A percentile compares a stretch with the other conserved stretches of the same genome.
phyloP scores from a whole-genome alignment of 352 stramenopile species.

The Pythium rishiriense region DNA sequence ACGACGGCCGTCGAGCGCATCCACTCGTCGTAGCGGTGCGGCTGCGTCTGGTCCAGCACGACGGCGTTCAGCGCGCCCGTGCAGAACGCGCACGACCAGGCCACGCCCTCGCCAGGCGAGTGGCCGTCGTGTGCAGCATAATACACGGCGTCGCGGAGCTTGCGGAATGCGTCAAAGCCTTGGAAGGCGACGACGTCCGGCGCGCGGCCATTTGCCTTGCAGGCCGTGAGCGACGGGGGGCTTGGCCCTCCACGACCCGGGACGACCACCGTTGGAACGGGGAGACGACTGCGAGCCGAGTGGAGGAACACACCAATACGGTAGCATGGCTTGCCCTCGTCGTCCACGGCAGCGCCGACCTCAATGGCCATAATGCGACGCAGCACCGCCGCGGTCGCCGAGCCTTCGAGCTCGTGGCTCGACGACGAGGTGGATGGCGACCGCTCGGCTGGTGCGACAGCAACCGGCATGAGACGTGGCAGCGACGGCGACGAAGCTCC shows the following conservation, averaged over 20 bases:
- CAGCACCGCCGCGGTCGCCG: background rate
- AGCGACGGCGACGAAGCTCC: background rate
- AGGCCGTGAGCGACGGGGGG: background rate
- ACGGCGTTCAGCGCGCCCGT: conserved; percentile 15
- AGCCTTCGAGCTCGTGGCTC: background rate
- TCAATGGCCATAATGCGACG: background rate
- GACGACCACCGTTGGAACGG: background rate
- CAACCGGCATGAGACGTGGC: conserved; percentile 7
- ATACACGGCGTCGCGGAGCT: conserved; percentile 19
- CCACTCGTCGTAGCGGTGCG: conserved; percentile 21
- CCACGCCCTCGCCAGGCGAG: background rate
- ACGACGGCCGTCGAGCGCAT: background rate
- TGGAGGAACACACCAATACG: conserved; percentile 10
- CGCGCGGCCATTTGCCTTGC: background rate
- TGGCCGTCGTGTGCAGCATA: conserved; percentile 6
- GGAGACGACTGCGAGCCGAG: conserved; percentile 6
- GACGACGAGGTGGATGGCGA: background rate
- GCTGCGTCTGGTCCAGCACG: conserved; percentile 10
- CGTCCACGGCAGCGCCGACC: background rate
- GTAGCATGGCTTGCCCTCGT: background rate
- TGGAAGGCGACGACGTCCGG: background rate
- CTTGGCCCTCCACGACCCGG: too few relatives aligned
- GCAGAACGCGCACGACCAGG: conserved; percentile 15
- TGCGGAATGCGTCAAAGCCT: conserved; percentile 8
- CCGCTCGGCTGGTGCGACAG: background rate